Percentiles rank a stretch among this genome's conserved stretches.
phyloP scores from a whole-genome alignment of 2,329 filamentous ascomycete species.

The Arthroderma uncinatum region DNA sequence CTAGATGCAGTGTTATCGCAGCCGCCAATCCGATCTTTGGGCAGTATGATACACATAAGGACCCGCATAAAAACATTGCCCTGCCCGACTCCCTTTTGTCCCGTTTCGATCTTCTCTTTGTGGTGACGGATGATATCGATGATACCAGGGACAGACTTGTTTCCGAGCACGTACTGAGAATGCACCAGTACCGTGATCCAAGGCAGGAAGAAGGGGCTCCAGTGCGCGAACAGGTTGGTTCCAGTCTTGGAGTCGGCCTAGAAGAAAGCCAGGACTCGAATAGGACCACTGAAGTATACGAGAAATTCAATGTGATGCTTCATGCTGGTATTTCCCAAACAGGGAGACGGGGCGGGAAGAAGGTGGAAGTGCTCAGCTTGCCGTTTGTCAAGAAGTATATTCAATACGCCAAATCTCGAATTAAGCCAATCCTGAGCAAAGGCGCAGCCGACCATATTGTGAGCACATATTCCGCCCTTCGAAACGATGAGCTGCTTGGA shows the following conservation, averaged over 20 bases:
- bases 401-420: slow-evolving; percentile 86
- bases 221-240: slow-evolving; percentile 74
- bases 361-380: slow-evolving; percentile 82
- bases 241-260: slow-evolving; percentile 77
- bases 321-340: slow-evolving; percentile 76
- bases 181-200: slow-evolving; percentile 89
- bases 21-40: slow-evolving; percentile 97
- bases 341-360: slow-evolving; percentile 61
- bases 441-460: slow-evolving; percentile 87
- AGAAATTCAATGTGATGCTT: slow-evolving; percentile 93
- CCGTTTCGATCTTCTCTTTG: slow-evolving; percentile 95
- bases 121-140: slow-evolving; percentile 97
- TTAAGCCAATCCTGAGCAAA: slow-evolving; percentile 82
- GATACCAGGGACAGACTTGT: slow-evolving; percentile 82
- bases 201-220: slow-evolving; percentile 90
- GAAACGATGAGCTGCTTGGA: slow-evolving; percentile 91
- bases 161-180: slow-evolving; percentile 91
- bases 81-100: slow-evolving; percentile 91
- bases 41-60: slow-evolving; percentile 96
- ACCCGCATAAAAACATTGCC: slow-evolving; percentile 96
- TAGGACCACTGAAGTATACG: slow-evolving; percentile 77
- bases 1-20: slow-evolving; percentile 89
- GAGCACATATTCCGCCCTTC: slow-evolving; percentile 76
- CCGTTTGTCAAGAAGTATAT: slow-evolving; percentile 99
- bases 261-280: slow-evolving; percentile 61